These are phyloP conservation scores for Hypoxylon sp. DNA, from an alignment of 2,329 filamentous ascomycete species.

Conservation along the genomic window DNA sequence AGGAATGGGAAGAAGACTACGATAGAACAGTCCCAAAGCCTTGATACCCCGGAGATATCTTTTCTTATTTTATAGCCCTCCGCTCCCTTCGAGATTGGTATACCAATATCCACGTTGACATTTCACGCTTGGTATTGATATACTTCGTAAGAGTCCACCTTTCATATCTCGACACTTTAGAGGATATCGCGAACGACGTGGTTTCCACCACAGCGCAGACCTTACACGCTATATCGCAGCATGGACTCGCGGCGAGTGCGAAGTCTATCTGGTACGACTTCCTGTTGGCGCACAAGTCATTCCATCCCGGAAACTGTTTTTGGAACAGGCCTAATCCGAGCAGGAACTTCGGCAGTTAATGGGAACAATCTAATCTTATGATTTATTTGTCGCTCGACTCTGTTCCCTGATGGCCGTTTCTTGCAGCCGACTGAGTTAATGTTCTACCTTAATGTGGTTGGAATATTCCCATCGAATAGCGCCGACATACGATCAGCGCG, in stretches of 20 bases:
- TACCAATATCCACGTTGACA: neutral
- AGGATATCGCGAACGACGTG: neutral
- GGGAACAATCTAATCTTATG: neutral
- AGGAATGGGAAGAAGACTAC: conserved; percentile 53
- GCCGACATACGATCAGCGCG: conserved; percentile 36
- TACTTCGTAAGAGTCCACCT: neutral
- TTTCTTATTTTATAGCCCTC: too few relatives aligned
- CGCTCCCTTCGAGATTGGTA: neutral
- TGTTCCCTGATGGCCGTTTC: neutral
- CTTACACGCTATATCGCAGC: neutral
- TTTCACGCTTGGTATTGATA: neutral
- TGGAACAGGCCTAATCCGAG: neutral
- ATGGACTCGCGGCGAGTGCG: neutral
- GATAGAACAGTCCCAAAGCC: neutral
- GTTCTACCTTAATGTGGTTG: neutral
- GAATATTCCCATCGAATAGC: conserved; percentile 32
- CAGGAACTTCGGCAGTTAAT: neutral
- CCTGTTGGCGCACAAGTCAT: neutral
- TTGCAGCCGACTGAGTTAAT: neutral
- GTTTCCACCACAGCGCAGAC: too few relatives aligned
- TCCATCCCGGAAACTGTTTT: neutral
- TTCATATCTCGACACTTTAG: neutral
- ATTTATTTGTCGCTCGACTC: neutral
- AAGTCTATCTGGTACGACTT: neutral
- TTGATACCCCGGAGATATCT: neutral